Base-by-base conservation (phyloP, 202 grass and related monocot species). In the Cymbopogon flexuosus region DNA sequence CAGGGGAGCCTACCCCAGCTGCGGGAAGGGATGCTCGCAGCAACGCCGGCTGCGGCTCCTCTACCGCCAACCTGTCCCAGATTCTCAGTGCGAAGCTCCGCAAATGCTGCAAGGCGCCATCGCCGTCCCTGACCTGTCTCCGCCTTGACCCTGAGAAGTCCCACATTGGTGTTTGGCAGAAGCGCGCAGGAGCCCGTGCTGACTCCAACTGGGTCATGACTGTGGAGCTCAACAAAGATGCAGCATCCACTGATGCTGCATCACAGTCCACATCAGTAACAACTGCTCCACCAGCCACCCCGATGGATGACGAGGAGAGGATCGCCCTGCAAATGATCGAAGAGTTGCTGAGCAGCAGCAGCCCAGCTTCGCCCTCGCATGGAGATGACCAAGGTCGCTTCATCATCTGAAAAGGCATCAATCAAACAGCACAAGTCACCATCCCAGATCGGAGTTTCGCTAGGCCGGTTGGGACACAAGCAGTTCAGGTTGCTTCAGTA, bases 171-270 rank as follows among this genome's bases (percentile, higher is more conserved):
- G 88, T 99, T 46, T 99, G 96, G 96, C 96, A 99, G 85, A 99
- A 99, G 85, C 90, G 96, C 3, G 96, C 96, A 31, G 96, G 96
- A 45, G 69, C 92, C 37, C 92, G 92, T 8, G 90, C 90, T 0
- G 92, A 88, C 81, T 99, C 96, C 77, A 96, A 80, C 70, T 99
- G 96, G 96, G 96, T 99, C 83, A 93, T 99, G 96, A 99, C 92
- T 0, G 90, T 99, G 19, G 80, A 99, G 77, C 96, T 99, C 74
- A 93, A 88, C 73, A 96, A 93, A 78, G 81, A 79, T 23, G 71
- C 6, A 34, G 72, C 63, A n/a, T n/a, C 76, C 23, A 64, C 42
- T 15, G 75, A 85, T 34, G 73, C 61, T 3, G 65, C 42, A 65
- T 39, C 34, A 33, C 78, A 89, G 19, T 46, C 90, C 65, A 73